A percentile compares a stretch with the other conserved stretches of the same genome.
These are phyloP conservation scores for Lepraria neglecta DNA, from an alignment of 495 filamentous ascomycete genomes.

Conservation along the genomic window DNA sequence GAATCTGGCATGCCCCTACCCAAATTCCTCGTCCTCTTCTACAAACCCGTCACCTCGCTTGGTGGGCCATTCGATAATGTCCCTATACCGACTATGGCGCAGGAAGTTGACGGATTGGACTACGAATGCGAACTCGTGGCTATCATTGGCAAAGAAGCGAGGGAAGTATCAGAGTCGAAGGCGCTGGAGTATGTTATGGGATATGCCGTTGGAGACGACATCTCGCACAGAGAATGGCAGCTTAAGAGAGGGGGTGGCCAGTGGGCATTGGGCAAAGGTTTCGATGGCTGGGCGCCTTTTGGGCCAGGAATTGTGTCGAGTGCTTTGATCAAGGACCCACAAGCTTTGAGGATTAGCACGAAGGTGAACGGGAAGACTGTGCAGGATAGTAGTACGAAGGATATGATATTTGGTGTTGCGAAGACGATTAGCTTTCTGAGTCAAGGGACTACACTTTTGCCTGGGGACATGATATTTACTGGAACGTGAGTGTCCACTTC, in stretches of 20 bases:
- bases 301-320: conserved; percentile 72
- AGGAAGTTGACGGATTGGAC: conserved; percentile 59
- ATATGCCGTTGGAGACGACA: conserved; percentile 76
- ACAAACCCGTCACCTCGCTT: conserved; percentile 71
- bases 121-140: conserved; percentile 82
- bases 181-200: conserved; percentile 73
- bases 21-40: conserved; percentile 72
- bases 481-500: conserved; percentile 57
- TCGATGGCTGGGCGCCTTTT: conserved; percentile 84
- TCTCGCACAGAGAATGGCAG: conserved; percentile 82
- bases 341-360: conserved; percentile 58
- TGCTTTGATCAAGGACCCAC: conserved; percentile 62
- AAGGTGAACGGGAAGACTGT: conserved; percentile 65
- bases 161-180: conserved; percentile 56
- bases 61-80: conserved; percentile 64
- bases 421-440: conserved; percentile 69
- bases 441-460: conserved; percentile 68
- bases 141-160: conserved; percentile 66
- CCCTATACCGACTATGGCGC: conserved; percentile 54
- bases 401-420: conserved; percentile 76
- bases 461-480: conserved; percentile 79
- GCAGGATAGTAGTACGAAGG: conserved; percentile 67
- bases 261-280: conserved; percentile 78
- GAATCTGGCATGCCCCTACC: conserved; percentile 66
- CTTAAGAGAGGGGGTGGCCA: conserved; percentile 71